Conservation (phyloP, 192 early-diverging fungal species). For the Rhizophlyctis rosea region DNA sequence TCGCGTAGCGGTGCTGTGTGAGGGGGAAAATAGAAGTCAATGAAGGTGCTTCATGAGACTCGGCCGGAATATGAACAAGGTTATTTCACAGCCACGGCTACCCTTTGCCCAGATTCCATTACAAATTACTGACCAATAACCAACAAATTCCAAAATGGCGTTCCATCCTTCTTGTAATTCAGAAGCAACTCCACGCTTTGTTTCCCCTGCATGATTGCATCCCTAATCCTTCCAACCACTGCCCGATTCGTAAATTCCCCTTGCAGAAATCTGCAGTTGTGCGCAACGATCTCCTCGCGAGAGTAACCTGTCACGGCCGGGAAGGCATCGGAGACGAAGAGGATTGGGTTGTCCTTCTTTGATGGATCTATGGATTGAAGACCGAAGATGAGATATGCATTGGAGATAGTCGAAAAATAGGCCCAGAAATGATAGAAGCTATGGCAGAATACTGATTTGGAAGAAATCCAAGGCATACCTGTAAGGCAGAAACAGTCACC, state of each 20-base stretch:
- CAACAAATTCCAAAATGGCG: conserved; percentile 6
- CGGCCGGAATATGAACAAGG: too few relatives aligned
- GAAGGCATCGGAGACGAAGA: background rate
- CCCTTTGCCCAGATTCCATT: too few relatives aligned
- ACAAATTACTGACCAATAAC: background rate
- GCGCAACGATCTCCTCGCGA: background rate
- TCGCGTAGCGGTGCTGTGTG: background rate
- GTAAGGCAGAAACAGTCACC: background rate
- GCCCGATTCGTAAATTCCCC: background rate
- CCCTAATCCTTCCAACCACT: background rate
- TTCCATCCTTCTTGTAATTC: conserved; percentile 8
- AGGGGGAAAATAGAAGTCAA: too few relatives aligned
- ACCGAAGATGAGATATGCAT: too few relatives aligned
- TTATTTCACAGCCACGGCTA: too few relatives aligned
- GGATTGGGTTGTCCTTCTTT: background rate
- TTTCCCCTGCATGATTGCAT: background rate
- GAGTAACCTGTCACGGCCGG: background rate
- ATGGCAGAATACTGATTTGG: too few relatives aligned
- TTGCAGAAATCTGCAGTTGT: background rate
- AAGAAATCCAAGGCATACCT: too few relatives aligned
- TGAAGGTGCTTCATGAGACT: too few relatives aligned
- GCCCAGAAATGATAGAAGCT: too few relatives aligned
- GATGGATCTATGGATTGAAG: too few relatives aligned
- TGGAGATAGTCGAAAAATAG: too few relatives aligned
- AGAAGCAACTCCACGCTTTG: background rate